Evolutionary conservation across 225 moss, liverwort and hornwort species (phyloP), one percentile per base, ranked within the genome.

Genomic region (Pleurozium schreberi): DNA sequence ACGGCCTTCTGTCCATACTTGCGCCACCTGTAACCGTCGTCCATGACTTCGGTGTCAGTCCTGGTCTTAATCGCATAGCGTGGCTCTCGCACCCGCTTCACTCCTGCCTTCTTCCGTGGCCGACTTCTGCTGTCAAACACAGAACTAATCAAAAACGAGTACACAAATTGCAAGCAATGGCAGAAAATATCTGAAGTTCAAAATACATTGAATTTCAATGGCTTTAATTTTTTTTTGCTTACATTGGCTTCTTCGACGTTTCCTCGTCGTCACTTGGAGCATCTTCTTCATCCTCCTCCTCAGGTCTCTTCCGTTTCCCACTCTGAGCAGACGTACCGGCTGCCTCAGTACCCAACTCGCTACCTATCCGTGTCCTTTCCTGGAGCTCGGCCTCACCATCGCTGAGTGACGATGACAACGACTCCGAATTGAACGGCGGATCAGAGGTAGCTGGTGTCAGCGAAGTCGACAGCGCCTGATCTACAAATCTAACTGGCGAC

Each of bases 1-100:
- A 94, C 94, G 55, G 92, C 94, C 86, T 94, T 94, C 71, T 94
- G 94, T n/a, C 94, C 94, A 88, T 94, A 94, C 57, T 94, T 94
- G 50, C 94, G 93, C 94, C 94, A 94, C 87, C 93, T 94, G 86
- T 89, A 94, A 30, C 94, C 94, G 50, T 94, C 94, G 52, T 92
- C 93, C 94, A 94, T 93, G n/a, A 94, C 87, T 40, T 94, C 92
- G 47, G 84, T 90, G 64, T 92, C 93, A 19, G 93, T 93, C 84
- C 88, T 84, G 58, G 94, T 94, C 77, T 90, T 94, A 12, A 94
- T 93, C 75, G 94, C 94, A 52, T 84, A 91, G 12, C 94, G 93
- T 45, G 94, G 94, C 92, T 94, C 93, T 28, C 94, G 93, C 90
- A 92, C 90, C 62, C 94, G 88, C 88, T 92, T 94, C 74, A 71